A percentile compares a stretch with the other conserved stretches of the same genome.
Evolutionary conservation across 1,284 basidiomycete species (phyloP).

Genomic region (Phylloporus sp.): DNA sequence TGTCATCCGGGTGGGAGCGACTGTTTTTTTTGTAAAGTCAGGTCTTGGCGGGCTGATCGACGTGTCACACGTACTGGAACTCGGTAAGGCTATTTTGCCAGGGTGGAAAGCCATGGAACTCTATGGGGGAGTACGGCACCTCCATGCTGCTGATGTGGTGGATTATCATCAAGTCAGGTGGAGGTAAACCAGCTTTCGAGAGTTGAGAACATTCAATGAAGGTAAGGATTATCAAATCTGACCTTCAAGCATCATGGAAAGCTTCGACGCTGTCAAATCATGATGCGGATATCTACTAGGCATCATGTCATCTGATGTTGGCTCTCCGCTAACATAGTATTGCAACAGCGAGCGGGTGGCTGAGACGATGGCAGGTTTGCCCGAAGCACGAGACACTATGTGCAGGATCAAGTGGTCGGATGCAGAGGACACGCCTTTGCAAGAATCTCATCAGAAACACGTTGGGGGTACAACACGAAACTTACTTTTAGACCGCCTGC

Average conservation of each 20-base stretch:
- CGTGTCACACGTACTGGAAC: slow-evolving; percentile 58
- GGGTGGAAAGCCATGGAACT: slow-evolving; percentile 75
- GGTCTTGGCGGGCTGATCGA: slow-evolving; percentile 2
- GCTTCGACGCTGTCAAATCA: slow-evolving; percentile 46
- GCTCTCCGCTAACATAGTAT: slow-evolving; percentile 5
- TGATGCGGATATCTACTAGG: slow-evolving; percentile 27
- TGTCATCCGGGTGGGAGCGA: slow-evolving; percentile 28
- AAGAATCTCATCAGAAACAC: slow-evolving; percentile 15
- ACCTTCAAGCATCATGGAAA: slow-evolving; percentile 66
- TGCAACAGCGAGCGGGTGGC: slow-evolving; percentile 44
- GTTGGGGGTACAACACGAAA: neutral
- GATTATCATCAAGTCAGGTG: slow-evolving; percentile 78
- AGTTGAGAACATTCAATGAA: slow-evolving; percentile 12
- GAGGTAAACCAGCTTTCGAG: slow-evolving; percentile 52
- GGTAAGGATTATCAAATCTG: slow-evolving; percentile 16
- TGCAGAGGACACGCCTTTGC: slow-evolving; percentile 11
- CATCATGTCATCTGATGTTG: slow-evolving; percentile 5
- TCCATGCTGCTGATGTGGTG: slow-evolving; percentile 53
- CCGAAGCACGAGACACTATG: slow-evolving; percentile 51
- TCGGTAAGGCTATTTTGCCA: slow-evolving; percentile 80
- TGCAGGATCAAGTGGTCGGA: slow-evolving; percentile 42
- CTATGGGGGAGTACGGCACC: slow-evolving; percentile 49
- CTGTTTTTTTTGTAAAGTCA: slow-evolving; percentile 20
- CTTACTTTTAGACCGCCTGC: slow-evolving; percentile 29
- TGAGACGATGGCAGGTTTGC: slow-evolving; percentile 54